phyloP scores from a whole-genome alignment of 352 stramenopile genomes.

The Pythium phragmiticola region DNA sequence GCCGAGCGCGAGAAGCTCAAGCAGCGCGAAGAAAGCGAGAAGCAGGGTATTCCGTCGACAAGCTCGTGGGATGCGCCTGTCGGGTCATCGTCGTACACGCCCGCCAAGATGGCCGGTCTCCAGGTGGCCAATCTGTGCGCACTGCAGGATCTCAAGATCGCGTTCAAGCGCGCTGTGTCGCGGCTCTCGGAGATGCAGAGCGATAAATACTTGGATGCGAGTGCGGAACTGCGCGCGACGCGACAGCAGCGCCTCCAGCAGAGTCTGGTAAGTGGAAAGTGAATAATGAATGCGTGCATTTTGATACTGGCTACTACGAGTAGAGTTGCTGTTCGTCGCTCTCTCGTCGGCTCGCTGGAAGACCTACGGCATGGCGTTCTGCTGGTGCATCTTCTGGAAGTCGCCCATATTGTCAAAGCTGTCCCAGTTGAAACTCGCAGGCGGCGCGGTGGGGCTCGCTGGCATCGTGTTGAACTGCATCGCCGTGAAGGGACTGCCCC shows the following conservation, averaged over 20 bases:
- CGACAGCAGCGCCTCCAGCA: slow-evolving; percentile 32
- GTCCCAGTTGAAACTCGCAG: slow-evolving; percentile 18
- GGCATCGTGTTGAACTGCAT: slow-evolving; percentile 20
- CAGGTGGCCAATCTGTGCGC: slow-evolving; percentile 64
- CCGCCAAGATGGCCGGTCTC: slow-evolving; percentile 53
- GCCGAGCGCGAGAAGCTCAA: slow-evolving; percentile 43
- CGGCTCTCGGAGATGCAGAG: slow-evolving; percentile 88
- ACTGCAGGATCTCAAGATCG: slow-evolving; percentile 70
- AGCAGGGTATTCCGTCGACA: slow-evolving; percentile 50
- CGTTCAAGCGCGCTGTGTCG: slow-evolving; percentile 78
- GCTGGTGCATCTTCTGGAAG: slow-evolving; percentile 27
- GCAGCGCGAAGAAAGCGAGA: slow-evolving; percentile 35
- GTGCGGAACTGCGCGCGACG: slow-evolving; percentile 30
- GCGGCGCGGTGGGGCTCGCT: slow-evolving; percentile 14
- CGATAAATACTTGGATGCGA: slow-evolving; percentile 59
- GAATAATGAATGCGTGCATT: slow-evolving; percentile 3
- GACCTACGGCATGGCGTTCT: slow-evolving; percentile 15
- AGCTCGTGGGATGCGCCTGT: slow-evolving; percentile 71
- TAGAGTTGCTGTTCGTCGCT: no score
- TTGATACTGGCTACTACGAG: no score
- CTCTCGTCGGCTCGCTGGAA: not conserved
- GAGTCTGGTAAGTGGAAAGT: slow-evolving; percentile 5
- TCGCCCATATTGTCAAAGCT: slow-evolving; percentile 20
- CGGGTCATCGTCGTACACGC: slow-evolving; percentile 53
- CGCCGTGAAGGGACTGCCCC: not conserved